Percentiles rank a stretch among this genome's conserved stretches.
Conservation (phyloP, 2,329 filamentous ascomycete species). For the Eutypa lata region DNA sequence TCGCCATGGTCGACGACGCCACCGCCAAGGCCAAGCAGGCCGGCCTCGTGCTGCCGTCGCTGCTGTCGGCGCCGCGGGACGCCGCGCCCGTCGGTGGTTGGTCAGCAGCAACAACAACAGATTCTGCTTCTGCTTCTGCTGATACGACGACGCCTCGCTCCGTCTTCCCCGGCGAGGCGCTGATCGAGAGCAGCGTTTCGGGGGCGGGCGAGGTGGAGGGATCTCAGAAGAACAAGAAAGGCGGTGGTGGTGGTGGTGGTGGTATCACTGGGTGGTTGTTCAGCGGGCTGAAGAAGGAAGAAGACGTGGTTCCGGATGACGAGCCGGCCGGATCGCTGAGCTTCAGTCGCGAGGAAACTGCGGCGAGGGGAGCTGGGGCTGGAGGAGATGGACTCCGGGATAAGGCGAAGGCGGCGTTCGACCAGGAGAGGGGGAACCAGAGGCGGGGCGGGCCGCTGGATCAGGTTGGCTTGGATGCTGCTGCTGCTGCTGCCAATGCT, state of each 20-base stretch:
- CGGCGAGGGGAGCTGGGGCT: constrained; percentile 26
- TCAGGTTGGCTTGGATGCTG: constrained; percentile 39
- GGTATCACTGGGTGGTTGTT: constrained; percentile 35
- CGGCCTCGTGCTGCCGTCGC: constrained; percentile 47
- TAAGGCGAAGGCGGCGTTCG: constrained; percentile 43
- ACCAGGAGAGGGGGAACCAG: constrained; percentile 50
- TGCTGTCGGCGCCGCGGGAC: constrained; percentile 42
- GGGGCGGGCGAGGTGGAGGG: constrained; percentile 11
- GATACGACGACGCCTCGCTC: constrained; percentile 9
- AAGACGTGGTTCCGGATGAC: constrained; percentile 19
- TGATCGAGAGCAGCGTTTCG: constrained; percentile 16
- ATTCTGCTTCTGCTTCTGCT: too few relatives aligned
- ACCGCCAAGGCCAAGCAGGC: constrained; percentile 44
- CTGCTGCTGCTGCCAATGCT: constrained; percentile 15
- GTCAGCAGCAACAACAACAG: constrained; percentile 35
- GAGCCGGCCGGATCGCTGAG: constrained; percentile 10
- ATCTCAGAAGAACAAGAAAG: constrained; percentile 16
- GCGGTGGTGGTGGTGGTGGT: too few relatives aligned
- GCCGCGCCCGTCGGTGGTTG: constrained; percentile 18
- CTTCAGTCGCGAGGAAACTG: constrained; percentile 29
- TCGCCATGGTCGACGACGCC: constrained; percentile 54
- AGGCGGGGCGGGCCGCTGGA: constrained; percentile 48
- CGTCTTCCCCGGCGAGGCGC: constrained; percentile 20
- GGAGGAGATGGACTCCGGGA: constrained; percentile 30
- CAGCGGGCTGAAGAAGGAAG: constrained; percentile 35